Base-by-base conservation (phyloP, 1,139 yeast genomes). In the Saccharomyces pastorianus region DNA sequence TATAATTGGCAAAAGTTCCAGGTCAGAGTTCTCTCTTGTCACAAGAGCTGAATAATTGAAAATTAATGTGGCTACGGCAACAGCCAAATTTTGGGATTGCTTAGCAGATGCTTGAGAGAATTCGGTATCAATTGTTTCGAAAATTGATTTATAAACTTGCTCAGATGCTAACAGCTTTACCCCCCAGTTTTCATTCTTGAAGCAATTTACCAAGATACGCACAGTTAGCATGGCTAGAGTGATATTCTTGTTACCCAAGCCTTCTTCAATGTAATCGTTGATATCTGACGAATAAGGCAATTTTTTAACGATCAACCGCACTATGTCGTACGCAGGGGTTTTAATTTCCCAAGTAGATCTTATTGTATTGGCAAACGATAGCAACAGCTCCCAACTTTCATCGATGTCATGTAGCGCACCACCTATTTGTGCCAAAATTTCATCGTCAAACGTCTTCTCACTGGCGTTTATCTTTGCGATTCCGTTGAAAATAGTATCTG, bases 251-350 rank as follows among this genome's bases (percentile, higher is more conserved):
- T 73, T 67, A 2, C 65, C 64, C 29, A 78, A 63, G 0, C 83
- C 83, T n/a, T 67, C 64, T 31, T 69, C 72, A 32, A 78, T 67
- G 41, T 71, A 68, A 2, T 71, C 73, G 46, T 72, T 68, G 38
- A 79, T 61, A 34, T 68, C 62, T 14, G 65, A 69, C 20, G 76
- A 69, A 1, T 62, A 57, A 1, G 72, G 69, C 5, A 79, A 65
- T 13, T 71, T 63, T 1, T 76, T 69, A 2, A 81, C 73, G 1
- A 79, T 71, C 17, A 79, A 63, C 49, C 90, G 74, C 50, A 83
- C 64, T 14, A 83, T 68, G 65, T 84, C 90, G 60, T 76, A 75
- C 0, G 83, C 85, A 2, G 85, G 78, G 3, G 81, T 71, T 56
- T 78, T 77, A 29, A 76, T 73, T 0, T 65, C 64, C 86, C 87